A percentile compares a stretch with the other conserved stretches of the same genome.
These are phyloP conservation scores for Euclidium syriacum DNA, from an alignment of 345 rosid genomes.

Conservation along the genomic window DNA sequence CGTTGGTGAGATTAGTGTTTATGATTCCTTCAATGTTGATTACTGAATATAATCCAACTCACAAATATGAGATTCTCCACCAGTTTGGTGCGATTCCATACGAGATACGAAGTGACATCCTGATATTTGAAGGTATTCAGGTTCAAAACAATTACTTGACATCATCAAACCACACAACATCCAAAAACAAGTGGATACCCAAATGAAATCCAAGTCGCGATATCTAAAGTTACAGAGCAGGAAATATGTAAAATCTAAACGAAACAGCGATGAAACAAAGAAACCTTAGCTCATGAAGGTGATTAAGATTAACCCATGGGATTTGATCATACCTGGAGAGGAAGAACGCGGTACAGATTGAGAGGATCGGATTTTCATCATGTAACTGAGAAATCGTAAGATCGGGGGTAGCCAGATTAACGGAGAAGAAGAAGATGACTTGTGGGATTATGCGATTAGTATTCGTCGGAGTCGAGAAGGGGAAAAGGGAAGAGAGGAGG, in stretches of 20 bases:
- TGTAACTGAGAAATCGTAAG: background rate
- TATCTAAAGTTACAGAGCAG: background rate
- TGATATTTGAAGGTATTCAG: background rate
- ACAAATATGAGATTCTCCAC: background rate
- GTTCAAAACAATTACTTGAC: background rate
- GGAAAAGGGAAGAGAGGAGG: background rate
- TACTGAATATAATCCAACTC: background rate
- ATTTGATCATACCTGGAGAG: slow-evolving; percentile 16
- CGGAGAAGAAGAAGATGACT: background rate
- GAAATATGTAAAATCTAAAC: background rate
- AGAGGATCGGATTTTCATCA: background rate
- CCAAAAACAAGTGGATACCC: no score
- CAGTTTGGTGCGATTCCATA: background rate
- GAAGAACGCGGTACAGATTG: background rate
- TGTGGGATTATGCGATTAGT: background rate
- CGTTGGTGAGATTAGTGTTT: background rate
- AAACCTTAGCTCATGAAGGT: background rate
- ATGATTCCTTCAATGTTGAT: background rate
- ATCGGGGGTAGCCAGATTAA: background rate
- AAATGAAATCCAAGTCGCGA: background rate
- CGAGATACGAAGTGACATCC: background rate
- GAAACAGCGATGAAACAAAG: background rate
- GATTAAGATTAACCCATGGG: background rate
- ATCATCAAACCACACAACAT: background rate
- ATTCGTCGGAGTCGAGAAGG: background rate